A percentile compares a stretch with the other conserved stretches of the same genome.
These are phyloP conservation scores for Deakozyma indianensis DNA, from an alignment of 805 yeast genomes.

Conservation along the genomic window DNA sequence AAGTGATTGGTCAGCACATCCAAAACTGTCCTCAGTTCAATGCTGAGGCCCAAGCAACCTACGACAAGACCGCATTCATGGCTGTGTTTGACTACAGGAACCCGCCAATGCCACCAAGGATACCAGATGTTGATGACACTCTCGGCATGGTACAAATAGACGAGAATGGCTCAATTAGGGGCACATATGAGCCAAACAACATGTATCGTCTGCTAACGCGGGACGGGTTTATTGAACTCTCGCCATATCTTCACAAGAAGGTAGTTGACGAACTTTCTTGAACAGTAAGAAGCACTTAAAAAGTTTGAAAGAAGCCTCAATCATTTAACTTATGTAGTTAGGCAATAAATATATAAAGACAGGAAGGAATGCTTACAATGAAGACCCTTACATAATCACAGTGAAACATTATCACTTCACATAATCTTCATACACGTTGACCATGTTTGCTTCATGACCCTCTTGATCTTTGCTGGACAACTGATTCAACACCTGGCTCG, in stretches of 20 bases:
- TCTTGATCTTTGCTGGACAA: constrained; percentile 16
- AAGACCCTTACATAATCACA: neutral
- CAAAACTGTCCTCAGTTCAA: constrained; percentile 16
- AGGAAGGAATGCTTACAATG: too few relatives aligned
- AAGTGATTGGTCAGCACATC: constrained; percentile 12
- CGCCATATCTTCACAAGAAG: constrained; percentile 34
- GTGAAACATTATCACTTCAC: constrained; percentile 16
- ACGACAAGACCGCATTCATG: constrained; percentile 37
- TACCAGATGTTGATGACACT: constrained; percentile 56
- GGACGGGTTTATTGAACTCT: constrained; percentile 37
- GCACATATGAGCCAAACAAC: constrained; percentile 41
- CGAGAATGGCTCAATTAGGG: constrained; percentile 39
- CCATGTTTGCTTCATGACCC: constrained; percentile 22
- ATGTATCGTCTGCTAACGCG: constrained; percentile 40
- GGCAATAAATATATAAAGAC: constrained; percentile 1
- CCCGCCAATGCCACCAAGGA: constrained; percentile 48
- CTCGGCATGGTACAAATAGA: constrained; percentile 57
- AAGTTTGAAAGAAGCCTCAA: neutral
- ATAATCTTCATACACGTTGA: constrained; percentile 34
- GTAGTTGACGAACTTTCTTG: constrained; percentile 17
- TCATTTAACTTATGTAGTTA: neutral
- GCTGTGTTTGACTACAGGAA: constrained; percentile 60
- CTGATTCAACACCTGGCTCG: constrained; percentile 7
- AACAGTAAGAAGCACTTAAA: neutral
- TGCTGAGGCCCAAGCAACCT: constrained; percentile 17